phyloP scores from a whole-genome alignment of 169 alveolate species.

The Condylostoma magnum region DNA sequence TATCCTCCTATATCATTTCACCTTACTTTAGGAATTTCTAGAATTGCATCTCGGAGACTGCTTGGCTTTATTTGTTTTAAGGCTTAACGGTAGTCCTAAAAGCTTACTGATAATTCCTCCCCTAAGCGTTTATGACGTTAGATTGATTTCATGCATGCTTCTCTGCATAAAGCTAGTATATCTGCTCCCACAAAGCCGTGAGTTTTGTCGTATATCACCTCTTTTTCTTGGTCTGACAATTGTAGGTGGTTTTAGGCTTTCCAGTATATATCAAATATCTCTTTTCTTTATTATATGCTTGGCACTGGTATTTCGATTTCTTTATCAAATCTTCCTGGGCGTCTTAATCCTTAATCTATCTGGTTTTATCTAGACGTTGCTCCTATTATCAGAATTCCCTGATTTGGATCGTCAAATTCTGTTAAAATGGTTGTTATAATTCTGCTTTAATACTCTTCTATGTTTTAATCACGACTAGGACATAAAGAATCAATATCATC shows the following conservation, averaged over 20 bases:
- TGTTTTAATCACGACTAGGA: conserved; percentile 79
- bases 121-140: conserved; percentile 4
- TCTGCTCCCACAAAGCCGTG: conserved; percentile 85
- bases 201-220: conserved; percentile 66
- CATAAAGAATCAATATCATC: conserved; percentile 93
- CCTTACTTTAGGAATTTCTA: conserved; percentile 93
- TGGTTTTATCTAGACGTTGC: conserved; percentile 90
- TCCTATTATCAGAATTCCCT: conserved; percentile 87
- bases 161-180: conserved; percentile 55
- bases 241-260: conserved; percentile 27
- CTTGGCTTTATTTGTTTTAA: conserved; percentile 4
- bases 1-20: conserved; percentile 99
- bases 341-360: conserved; percentile 91
- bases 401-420: conserved; percentile 79
- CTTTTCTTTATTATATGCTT: conserved; percentile 83
- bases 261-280: conserved; percentile 69
- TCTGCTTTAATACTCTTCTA: conserved; percentile 65
- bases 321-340: conserved; percentile 97
- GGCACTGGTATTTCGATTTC: conserved; percentile 95
- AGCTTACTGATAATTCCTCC: background rate
- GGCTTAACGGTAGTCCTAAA: background rate
- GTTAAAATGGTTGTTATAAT: conserved; percentile 80
- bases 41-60: conserved; percentile 76
- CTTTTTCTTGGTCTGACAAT: conserved; percentile 44
- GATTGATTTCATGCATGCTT: conserved; percentile 28